A percentile compares a stretch with the other conserved stretches of the same genome.
phyloP scores from a whole-genome alignment of 2,329 filamentous ascomycete species.

The Whalleya microplaca region DNA sequence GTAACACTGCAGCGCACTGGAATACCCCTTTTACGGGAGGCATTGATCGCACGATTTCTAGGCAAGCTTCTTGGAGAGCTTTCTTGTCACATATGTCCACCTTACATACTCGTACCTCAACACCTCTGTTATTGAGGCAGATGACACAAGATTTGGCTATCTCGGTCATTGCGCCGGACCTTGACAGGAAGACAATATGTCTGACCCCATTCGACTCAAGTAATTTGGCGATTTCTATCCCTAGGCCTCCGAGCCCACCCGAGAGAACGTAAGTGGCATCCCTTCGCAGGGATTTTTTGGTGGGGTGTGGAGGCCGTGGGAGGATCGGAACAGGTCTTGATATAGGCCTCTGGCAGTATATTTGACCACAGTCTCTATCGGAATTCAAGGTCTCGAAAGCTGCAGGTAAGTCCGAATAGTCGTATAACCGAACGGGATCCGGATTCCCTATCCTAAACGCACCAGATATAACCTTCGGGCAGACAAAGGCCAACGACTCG shows the following conservation, averaged over 20 bases:
- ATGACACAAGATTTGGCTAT: slow-evolving; percentile 28
- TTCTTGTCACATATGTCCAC: slow-evolving; percentile 48
- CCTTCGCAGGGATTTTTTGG: slow-evolving; percentile 5
- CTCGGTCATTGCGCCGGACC: slow-evolving; percentile 44
- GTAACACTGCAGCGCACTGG: slow-evolving; percentile 43
- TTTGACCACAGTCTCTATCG: slow-evolving; percentile 1
- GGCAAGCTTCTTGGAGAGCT: slow-evolving; percentile 32
- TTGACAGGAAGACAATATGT: slow-evolving; percentile 57
- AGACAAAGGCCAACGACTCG: slow-evolving; percentile 14
- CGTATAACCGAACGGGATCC: slow-evolving; percentile 4
- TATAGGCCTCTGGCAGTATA: slow-evolving; percentile 12
- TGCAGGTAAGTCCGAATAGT: slow-evolving; percentile 18
- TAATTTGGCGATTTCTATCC: slow-evolving; percentile 54
- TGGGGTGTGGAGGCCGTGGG: slow-evolving; percentile 6
- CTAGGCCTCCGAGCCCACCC: slow-evolving; percentile 63
- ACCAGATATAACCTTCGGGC: slow-evolving; percentile 3
- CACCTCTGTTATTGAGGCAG: slow-evolving; percentile 40
- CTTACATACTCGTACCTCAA: slow-evolving; percentile 40
- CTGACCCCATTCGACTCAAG: slow-evolving; percentile 55
- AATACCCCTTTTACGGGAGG: slow-evolving; percentile 43
- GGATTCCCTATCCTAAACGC: slow-evolving; percentile 3
- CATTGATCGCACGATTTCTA: slow-evolving; percentile 34
- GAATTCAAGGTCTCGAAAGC: slow-evolving; percentile 15
- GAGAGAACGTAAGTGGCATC: slow-evolving; percentile 56
- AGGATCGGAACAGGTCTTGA: slow-evolving; percentile 17